A percentile compares a stretch with the other conserved stretches of the same genome.
phyloP scores from a whole-genome alignment of 148 eudicot species.

The Rhododendron simsii region DNA sequence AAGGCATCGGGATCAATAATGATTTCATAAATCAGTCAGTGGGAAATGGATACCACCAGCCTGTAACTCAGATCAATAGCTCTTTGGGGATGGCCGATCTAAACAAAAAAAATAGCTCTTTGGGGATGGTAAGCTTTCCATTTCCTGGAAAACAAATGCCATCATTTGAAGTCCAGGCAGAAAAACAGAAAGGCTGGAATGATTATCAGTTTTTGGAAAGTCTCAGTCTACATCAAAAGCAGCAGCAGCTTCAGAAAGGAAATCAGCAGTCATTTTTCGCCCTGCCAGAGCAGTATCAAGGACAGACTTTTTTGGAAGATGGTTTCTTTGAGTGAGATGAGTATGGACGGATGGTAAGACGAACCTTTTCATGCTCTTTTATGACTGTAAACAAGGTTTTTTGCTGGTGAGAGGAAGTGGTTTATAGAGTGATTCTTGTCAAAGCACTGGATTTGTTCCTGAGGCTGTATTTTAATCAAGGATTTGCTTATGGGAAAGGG shows the following conservation, averaged over 20 bases:
- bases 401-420: background rate
- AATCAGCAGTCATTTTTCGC: conserved; percentile 42
- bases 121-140: conserved; percentile 63
- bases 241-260: conserved; percentile 38
- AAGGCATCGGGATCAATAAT: conserved; percentile 35
- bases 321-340: conserved; percentile 78
- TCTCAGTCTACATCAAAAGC: conserved; percentile 40
- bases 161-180: conserved; percentile 34
- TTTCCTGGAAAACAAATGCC: conserved; percentile 93
- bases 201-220: conserved; percentile 47
- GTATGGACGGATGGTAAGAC: conserved; percentile 31
- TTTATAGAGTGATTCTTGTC: background rate
- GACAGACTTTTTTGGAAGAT: conserved; percentile 73
- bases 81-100: conserved; percentile 28
- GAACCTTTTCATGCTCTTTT: conserved; percentile 8
- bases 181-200: conserved; percentile 45
- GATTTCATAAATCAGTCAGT: conserved; percentile 32
- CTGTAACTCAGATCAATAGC: conserved; percentile 41
- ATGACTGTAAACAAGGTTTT: background rate
- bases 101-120: conserved; percentile 17
- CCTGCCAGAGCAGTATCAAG: conserved; percentile 66
- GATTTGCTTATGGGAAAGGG: background rate
- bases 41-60: conserved; percentile 17
- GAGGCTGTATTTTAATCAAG: background rate
- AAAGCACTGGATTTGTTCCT: background rate